Conservation (phyloP, 2,329 filamentous ascomycete species). For the Claviceps africana region DNA sequence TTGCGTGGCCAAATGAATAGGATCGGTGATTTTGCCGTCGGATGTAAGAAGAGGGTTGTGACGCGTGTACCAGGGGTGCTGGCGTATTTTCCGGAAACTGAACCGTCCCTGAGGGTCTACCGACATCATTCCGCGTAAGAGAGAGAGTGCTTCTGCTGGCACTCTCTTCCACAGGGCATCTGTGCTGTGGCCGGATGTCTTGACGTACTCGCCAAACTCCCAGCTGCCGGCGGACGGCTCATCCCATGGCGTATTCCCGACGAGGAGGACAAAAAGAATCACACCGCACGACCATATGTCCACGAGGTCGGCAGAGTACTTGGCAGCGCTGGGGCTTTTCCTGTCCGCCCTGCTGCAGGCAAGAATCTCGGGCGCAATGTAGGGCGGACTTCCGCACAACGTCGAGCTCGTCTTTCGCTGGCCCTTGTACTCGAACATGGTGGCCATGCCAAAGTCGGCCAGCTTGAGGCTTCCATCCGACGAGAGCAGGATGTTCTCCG, state of each 20-base stretch:
- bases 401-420: constrained; percentile 70
- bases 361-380: constrained; percentile 88
- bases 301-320: constrained; percentile 65
- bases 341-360: constrained; percentile 35
- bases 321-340: constrained; percentile 32
- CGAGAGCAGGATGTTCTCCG: constrained; percentile 88
- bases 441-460: constrained; percentile 92
- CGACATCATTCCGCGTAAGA: constrained; percentile 87
- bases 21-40: constrained; percentile 64
- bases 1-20: constrained; percentile 74
- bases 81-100: constrained; percentile 70
- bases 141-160: constrained; percentile 58
- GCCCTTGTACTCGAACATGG: constrained; percentile 82
- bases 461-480: constrained; percentile 79
- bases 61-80: constrained; percentile 89
- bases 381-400: constrained; percentile 89
- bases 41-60: constrained; percentile 61
- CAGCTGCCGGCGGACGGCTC: constrained; percentile 75
- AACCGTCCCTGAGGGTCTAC: constrained; percentile 64
- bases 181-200: constrained; percentile 62
- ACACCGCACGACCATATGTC: constrained; percentile 98
- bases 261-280: constrained; percentile 88
- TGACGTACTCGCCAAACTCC: constrained; percentile 80
- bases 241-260: constrained; percentile 97
- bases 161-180: constrained; percentile 78